Evolutionary conservation across 192 early-diverging fungal genomes (phyloP).

Genomic region (Podochytrium sp.): DNA sequence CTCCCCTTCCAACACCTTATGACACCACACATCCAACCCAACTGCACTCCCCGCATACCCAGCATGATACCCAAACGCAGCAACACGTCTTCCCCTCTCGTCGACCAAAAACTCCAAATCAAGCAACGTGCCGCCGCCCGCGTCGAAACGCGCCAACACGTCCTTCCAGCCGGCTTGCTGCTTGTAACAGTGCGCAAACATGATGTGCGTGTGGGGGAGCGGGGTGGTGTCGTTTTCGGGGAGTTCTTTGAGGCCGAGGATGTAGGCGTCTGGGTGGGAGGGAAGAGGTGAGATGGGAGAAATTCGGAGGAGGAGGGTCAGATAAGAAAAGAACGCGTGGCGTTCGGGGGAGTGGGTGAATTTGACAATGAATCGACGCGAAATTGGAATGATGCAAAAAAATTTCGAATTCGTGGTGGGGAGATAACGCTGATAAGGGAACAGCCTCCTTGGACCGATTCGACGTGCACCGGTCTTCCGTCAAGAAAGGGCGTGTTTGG

Average conservation of each 20-base stretch:
- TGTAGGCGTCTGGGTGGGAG: constrained; percentile 72
- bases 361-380: no score
- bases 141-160: constrained; percentile 80
- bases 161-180: constrained; percentile 93
- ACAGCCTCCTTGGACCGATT: no score
- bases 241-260: constrained; percentile 96
- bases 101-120: constrained; percentile 96
- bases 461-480: no score
- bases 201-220: constrained; percentile 91
- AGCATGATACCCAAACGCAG: constrained; percentile 96
- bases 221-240: constrained; percentile 91
- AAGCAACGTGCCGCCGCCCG: constrained; percentile 83
- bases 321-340: no score
- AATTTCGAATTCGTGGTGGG: no score
- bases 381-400: no score
- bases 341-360: no score
- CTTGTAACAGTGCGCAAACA: constrained; percentile 99
- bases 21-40: constrained; percentile 87
- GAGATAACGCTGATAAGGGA: no score
- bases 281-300: neutral
- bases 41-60: constrained; percentile 95
- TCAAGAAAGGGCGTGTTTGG: no score
- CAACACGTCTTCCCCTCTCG: constrained; percentile 79
- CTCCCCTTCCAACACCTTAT: constrained; percentile 33
- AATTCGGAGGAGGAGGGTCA: neutral